Conservation (phyloP, 768 basidiomycete genomes). For the Termitomyces sp. region DNA sequence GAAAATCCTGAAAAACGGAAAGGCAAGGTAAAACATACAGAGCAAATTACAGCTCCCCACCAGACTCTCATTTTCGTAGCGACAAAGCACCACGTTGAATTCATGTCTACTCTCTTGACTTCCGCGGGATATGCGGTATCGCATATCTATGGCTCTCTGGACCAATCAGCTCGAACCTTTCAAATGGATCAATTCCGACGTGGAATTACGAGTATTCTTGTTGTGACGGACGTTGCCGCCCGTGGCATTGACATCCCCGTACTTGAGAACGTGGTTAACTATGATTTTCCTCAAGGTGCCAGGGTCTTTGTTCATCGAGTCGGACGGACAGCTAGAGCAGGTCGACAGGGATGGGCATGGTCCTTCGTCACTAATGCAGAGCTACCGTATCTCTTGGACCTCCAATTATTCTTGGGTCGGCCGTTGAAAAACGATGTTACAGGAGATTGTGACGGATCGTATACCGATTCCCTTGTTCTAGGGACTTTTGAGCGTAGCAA, state of each 20-base stretch:
- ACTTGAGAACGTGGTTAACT: constrained; percentile 95
- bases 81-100: constrained; percentile 99
- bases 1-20: constrained; percentile 32
- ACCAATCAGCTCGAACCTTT: constrained; percentile 81
- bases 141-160: constrained; percentile 93
- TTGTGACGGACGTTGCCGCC: constrained; percentile 97
- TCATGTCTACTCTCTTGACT: constrained; percentile 71
- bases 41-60: constrained; percentile 61
- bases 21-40: constrained; percentile 47
- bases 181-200: constrained; percentile 91
- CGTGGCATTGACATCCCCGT: constrained; percentile 98
- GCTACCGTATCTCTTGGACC: constrained; percentile 85
- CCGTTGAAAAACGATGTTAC: constrained; percentile 57
- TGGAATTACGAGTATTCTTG: constrained; percentile 75
- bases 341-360: constrained; percentile 95
- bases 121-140: constrained; percentile 86
- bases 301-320: constrained; percentile 96
- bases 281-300: constrained; percentile 94
- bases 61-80: constrained; percentile 95
- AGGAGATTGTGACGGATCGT: constrained; percentile 51
- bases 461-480: constrained; percentile 70
- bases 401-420: constrained; percentile 87
- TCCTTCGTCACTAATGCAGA: constrained; percentile 85
- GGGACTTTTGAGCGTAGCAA: constrained; percentile 77
- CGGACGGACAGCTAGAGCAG: constrained; percentile 93